Percentiles rank a stretch among this genome's conserved stretches.
Conservation (phyloP, 495 filamentous ascomycete species). For the Hypoxylon rickii region DNA sequence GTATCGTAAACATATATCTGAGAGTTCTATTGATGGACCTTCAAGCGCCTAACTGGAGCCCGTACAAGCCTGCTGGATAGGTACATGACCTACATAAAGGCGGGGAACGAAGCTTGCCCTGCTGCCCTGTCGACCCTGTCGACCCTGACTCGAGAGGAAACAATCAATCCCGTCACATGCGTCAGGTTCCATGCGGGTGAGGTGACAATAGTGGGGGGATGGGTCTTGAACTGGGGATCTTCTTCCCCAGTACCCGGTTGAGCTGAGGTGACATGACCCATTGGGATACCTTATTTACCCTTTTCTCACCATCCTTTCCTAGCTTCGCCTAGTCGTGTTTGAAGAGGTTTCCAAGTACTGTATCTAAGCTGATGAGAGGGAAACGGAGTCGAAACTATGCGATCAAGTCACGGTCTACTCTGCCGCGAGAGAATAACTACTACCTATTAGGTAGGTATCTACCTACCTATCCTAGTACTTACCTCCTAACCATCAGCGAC, state of each 20-base stretch:
- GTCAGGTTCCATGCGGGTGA: constrained; percentile 13
- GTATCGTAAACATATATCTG: too few relatives aligned
- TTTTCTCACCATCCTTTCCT: background rate
- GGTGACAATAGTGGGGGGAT: constrained; percentile 12
- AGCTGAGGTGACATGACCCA: background rate
- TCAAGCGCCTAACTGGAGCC: too few relatives aligned
- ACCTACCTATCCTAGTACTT: too few relatives aligned
- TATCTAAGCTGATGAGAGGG: too few relatives aligned
- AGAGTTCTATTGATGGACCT: too few relatives aligned
- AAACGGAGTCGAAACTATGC: too few relatives aligned
- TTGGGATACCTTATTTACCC: background rate
- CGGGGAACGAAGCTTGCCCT: background rate
- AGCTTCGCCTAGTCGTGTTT: constrained; percentile 3
- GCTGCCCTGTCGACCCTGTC: background rate
- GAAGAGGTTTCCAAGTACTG: background rate
- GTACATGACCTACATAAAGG: background rate
- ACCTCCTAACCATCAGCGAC: too few relatives aligned
- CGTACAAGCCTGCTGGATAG: too few relatives aligned
- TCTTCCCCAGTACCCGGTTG: constrained; percentile 7
- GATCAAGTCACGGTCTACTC: too few relatives aligned
- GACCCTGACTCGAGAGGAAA: too few relatives aligned
- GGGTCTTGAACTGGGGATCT: constrained; percentile 2
- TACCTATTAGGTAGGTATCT: too few relatives aligned
- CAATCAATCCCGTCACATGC: constrained; percentile 22
- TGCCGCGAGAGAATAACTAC: too few relatives aligned